These are phyloP conservation scores for Cercospora brassicicola DNA, from an alignment of 2,329 filamentous ascomycete genomes.

Conservation along the genomic window DNA sequence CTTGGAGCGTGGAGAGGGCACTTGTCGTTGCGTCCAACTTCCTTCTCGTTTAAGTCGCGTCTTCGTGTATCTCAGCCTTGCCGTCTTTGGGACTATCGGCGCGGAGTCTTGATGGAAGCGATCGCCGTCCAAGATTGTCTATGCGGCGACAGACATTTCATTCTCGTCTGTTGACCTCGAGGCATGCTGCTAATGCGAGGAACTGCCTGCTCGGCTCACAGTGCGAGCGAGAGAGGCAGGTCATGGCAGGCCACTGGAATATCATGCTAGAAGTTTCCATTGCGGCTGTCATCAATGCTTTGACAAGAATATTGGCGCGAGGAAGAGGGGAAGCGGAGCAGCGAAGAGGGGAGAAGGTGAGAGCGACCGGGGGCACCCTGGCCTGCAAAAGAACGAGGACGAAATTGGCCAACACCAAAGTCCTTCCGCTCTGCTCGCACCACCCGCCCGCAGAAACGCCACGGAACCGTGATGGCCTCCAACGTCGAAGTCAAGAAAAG, in stretches of 20 bases:
- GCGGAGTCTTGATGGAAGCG: not conserved
- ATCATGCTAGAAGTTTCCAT: not conserved
- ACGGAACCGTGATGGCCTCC: conserved; percentile 16
- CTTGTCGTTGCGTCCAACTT: too few species aligned
- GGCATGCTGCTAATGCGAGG: not conserved
- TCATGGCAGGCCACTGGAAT: not conserved
- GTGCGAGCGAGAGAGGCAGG: too few species aligned
- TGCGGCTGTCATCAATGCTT: not conserved
- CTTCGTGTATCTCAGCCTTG: too few species aligned
- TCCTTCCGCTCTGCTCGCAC: not conserved
- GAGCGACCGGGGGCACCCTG: not conserved
- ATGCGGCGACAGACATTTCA: not conserved
- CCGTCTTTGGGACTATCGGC: too few species aligned
- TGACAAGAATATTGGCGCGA: not conserved
- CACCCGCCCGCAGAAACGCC: conserved; percentile 3
- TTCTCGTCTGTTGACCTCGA: not conserved
- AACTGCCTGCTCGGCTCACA: not conserved
- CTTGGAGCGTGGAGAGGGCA: too few species aligned
- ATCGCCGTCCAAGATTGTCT: not conserved
- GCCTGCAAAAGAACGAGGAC: conserved; percentile 8
- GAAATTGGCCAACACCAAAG: not conserved
- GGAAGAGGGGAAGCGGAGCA: not conserved
- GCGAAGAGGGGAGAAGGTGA: not conserved
- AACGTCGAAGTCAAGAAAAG: conserved; percentile 31
- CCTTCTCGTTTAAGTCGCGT: too few species aligned